Evolutionary conservation across 2,329 filamentous ascomycete species (phyloP).

Genomic region (Hymenotorrendiella dingleyae): DNA sequence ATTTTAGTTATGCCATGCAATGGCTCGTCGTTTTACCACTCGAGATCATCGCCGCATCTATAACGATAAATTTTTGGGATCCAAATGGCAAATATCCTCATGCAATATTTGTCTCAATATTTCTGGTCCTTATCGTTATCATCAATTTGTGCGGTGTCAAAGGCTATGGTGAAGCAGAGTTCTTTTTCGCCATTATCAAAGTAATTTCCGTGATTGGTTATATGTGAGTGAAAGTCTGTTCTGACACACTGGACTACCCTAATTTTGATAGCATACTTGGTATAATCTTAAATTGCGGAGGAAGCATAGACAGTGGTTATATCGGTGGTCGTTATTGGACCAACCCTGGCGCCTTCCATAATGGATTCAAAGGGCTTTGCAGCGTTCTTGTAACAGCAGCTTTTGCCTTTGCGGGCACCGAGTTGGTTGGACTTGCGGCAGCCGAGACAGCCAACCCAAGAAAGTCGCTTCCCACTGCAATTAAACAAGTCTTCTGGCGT

Average conservation of each 20-base stretch:
- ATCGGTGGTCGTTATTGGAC: constrained; percentile 76
- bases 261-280: constrained; percentile 61
- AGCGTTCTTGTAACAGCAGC: constrained; percentile 71
- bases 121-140: constrained; percentile 65
- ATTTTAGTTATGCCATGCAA: constrained; percentile 68
- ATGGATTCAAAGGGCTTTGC: constrained; percentile 79
- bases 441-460: constrained; percentile 74
- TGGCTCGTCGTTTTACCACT: constrained; percentile 81
- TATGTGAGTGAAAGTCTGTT: constrained; percentile 52
- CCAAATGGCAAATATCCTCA: constrained; percentile 46
- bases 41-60: constrained; percentile 80
- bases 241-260: not conserved
- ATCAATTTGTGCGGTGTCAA: constrained; percentile 89
- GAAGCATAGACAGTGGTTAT: constrained; percentile 66
- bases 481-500: constrained; percentile 94
- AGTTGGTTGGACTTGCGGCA: constrained; percentile 70
- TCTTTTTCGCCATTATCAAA: constrained; percentile 81
- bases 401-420: constrained; percentile 71
- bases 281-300: constrained; percentile 79
- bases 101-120: constrained; percentile 76
- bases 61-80: constrained; percentile 80
- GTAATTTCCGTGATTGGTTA: constrained; percentile 81
- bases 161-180: constrained; percentile 86
- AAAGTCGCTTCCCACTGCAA: constrained; percentile 76
- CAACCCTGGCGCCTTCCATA: constrained; percentile 75